These are phyloP conservation scores for Calonectria montana DNA, from an alignment of 2,329 filamentous ascomycete species.

Conservation along the genomic window DNA sequence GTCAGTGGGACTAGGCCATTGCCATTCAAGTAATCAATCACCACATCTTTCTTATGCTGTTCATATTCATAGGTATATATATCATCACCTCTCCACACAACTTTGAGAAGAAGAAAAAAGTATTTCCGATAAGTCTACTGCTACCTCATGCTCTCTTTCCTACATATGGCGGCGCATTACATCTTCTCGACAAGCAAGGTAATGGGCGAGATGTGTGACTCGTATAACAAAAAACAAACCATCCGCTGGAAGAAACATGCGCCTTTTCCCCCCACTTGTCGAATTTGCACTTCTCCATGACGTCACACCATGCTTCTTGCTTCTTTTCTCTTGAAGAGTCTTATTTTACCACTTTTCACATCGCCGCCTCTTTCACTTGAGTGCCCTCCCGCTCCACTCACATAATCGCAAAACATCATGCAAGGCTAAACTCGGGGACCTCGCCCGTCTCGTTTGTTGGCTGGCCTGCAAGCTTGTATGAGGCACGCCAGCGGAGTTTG, in stretches of 20 bases:
- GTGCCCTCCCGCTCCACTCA: neutral
- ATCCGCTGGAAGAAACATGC: constrained; percentile 16
- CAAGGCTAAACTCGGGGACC: constrained; percentile 81
- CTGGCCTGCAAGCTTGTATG: constrained; percentile 78
- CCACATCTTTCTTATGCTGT: neutral
- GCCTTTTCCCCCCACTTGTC: constrained; percentile 17
- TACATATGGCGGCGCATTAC: constrained; percentile 3
- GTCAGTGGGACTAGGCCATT: neutral
- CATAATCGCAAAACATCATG: constrained; percentile 53
- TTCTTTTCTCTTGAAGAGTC: constrained; percentile 13
- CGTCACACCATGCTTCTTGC: neutral
- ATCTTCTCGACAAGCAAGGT: neutral
- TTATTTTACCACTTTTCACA: constrained; percentile 5
- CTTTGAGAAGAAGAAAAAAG: neutral
- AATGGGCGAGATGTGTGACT: neutral
- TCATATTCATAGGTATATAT: constrained; percentile 3
- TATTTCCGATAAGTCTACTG: constrained; percentile 15
- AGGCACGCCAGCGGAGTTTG: constrained; percentile 90
- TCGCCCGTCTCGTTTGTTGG: constrained; percentile 85
- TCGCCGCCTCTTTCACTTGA: neutral
- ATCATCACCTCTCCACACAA: constrained; percentile 9
- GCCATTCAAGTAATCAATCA: neutral
- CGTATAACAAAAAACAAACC: constrained; percentile 4
- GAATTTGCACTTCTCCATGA: neutral
- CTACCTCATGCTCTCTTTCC: constrained; percentile 4